Evolutionary conservation across 495 filamentous ascomycete species (phyloP), one percentile per base, ranked within the genome.

Genomic region (Aspergillus olivimuriae): DNA sequence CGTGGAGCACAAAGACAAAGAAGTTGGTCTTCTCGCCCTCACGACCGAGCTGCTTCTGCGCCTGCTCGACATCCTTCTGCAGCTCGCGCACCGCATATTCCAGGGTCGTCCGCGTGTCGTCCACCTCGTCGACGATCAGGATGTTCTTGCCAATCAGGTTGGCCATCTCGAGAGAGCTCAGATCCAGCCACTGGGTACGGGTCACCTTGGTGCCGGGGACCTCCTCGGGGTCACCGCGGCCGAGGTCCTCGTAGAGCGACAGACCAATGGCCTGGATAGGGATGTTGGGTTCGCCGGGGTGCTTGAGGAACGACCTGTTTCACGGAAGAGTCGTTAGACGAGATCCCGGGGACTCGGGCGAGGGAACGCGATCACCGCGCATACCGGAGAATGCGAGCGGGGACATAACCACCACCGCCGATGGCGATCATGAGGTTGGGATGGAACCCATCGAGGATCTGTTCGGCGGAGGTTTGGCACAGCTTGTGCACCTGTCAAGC

Each of bases 241-340:
- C 68, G 21, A 96, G 83, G 30, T 78, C 75, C 69, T 99, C 92
- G 72, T 99, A 99, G 39, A 99, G 82, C 18, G 89, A 95, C 35
- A 99, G 83, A 37, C 92, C 92, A 62, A 99, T 99, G 24, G 92
- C 92, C 76, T 99, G 92, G 66, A 99, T 99, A 46, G 92, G 91
- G 62, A 99, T 99, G 70, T 99, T 99, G 61, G 89, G 76, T 51
- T 76, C 79, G 47, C 84, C 87, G 39, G 86, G 75, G 57, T 81
- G 80, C 74, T 95, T 96, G 61, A 99, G 87, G 73, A 97, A 99
- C 9, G 92, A 97, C 36, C 77, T 81, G 44, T 51, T 31, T 0
- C n/a, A n/a, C n/a, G n/a, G n/a, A n/a, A n/a, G n/a, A n/a, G n/a
- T n/a, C n/a, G n/a, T n/a, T n/a, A n/a, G n/a, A n/a, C n/a, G n/a